phyloP scores from a whole-genome alignment of 2,329 filamentous ascomycete genomes.

The Mycogone perniciosa region DNA sequence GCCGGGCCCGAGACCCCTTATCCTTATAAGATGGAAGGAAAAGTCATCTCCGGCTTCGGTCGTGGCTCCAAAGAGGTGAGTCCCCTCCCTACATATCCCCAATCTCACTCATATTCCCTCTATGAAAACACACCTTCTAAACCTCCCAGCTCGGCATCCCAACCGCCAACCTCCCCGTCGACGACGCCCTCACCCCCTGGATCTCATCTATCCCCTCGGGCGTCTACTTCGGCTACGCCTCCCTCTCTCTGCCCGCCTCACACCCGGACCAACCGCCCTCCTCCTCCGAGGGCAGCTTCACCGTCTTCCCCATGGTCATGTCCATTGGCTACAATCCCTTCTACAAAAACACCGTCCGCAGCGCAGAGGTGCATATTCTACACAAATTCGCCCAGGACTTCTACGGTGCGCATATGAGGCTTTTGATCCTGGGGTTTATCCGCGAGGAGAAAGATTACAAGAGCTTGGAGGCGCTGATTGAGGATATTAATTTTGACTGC shows the following conservation, averaged over 20 bases:
- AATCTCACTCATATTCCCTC: not conserved
- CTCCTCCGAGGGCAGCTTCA: conserved; percentile 22
- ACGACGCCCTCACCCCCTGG: conserved; percentile 53
- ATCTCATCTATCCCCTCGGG: conserved; percentile 62
- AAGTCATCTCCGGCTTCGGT: conserved; percentile 88
- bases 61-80: conserved; percentile 83
- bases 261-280: conserved; percentile 36
- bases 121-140: not conserved
- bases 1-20: conserved; percentile 70
- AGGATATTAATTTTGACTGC: conserved; percentile 86
- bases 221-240: conserved; percentile 91
- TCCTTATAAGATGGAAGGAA: conserved; percentile 76
- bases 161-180: conserved; percentile 84
- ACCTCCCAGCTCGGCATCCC: conserved; percentile 75
- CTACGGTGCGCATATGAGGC: conserved; percentile 72
- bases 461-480: conserved; percentile 72
- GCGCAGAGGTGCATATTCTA: conserved; percentile 86
- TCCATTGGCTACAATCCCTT: conserved; percentile 96
- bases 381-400: conserved; percentile 74
- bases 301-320: conserved; percentile 81
- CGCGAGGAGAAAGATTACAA: conserved; percentile 85
- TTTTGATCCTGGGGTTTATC: conserved; percentile 81
- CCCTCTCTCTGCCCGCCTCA: conserved; percentile 52
- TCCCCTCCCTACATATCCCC: conserved; percentile 5
- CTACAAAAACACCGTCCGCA: conserved; percentile 84